Percentiles rank a stretch among this genome's conserved stretches.
phyloP scores from a whole-genome alignment of 192 early-diverging fungal species.

The Coemansia sp. region DNA sequence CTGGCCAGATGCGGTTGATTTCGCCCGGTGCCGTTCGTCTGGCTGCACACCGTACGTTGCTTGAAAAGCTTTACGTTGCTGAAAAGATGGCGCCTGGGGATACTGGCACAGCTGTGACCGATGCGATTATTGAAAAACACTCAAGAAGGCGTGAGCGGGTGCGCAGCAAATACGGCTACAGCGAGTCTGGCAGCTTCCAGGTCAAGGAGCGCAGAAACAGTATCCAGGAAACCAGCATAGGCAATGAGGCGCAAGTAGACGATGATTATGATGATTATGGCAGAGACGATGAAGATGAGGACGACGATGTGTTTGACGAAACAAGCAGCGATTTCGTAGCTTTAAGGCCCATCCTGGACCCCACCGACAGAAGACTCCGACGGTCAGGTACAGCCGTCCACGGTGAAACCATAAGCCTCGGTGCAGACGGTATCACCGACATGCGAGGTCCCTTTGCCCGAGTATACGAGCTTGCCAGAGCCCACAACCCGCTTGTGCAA shows the following conservation, averaged over 20 bases:
- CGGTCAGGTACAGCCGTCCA: conserved; percentile 10
- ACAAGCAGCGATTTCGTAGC: conserved; percentile 23
- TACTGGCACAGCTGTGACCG: conserved; percentile 34
- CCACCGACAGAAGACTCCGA: conserved; percentile 25
- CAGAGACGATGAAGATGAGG: not conserved
- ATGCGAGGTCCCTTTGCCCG: conserved; percentile 18
- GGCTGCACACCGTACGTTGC: conserved; percentile 29
- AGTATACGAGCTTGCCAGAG: conserved; percentile 35
- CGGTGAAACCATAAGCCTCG: not conserved
- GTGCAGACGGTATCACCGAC: not conserved
- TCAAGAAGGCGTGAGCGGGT: conserved; percentile 2
- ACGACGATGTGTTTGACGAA: conserved; percentile 10
- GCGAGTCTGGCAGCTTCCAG: conserved; percentile 7
- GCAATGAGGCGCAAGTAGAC: too few species aligned
- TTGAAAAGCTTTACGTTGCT: conserved; percentile 34
- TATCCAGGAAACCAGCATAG: not conserved
- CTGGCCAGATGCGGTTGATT: conserved; percentile 52
- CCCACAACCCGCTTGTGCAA: conserved; percentile 45
- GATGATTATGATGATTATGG: conserved; percentile 8
- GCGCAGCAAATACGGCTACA: not conserved
- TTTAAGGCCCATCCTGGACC: conserved; percentile 33
- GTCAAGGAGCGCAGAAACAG: conserved; percentile 1
- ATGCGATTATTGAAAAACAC: conserved; percentile 27
- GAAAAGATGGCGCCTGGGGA: conserved; percentile 31
- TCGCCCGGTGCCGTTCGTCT: conserved; percentile 40